Conservation (phyloP, 164 flowering plant species). For the Chimonanthus praecox region DNA sequence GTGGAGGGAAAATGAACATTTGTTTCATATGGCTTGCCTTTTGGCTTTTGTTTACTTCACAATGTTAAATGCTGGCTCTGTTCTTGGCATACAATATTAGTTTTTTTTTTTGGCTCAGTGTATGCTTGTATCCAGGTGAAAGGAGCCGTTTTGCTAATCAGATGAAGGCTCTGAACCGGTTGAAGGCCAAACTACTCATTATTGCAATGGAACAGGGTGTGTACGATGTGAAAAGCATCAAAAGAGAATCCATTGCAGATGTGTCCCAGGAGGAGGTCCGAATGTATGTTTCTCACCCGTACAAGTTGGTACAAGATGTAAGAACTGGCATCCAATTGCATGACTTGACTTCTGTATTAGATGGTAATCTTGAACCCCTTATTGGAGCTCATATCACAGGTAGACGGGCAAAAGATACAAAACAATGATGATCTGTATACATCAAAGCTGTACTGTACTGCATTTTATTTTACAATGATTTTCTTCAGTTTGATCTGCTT, state of each 20-base stretch:
- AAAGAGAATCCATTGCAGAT: constrained; percentile 26
- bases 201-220: constrained; percentile 51
- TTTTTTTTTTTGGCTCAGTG: not conserved
- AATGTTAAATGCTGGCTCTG: not conserved
- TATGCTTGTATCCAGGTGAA: constrained; percentile 51
- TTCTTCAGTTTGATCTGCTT: too few species aligned
- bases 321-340: constrained; percentile 62
- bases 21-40: not conserved
- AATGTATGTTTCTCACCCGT: constrained; percentile 55
- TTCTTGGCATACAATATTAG: not conserved
- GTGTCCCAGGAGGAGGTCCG: constrained; percentile 43
- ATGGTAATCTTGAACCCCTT: constrained; percentile 73
- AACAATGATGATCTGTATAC: too few species aligned
- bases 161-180: constrained; percentile 71
- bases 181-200: constrained; percentile 68
- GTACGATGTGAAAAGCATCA: constrained; percentile 34
- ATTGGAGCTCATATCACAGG: constrained; percentile 58
- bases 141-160: constrained; percentile 72
- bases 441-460: too few species aligned
- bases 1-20: not conserved
- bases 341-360: constrained; percentile 56
- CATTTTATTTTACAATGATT: too few species aligned
- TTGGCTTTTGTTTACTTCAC: not conserved
- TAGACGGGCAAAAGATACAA: constrained; percentile 34
- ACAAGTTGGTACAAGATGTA: constrained; percentile 71